Evolutionary conservation across 2,329 filamentous ascomycete genomes (phyloP).

Genomic region (Nothophoma quercina): DNA sequence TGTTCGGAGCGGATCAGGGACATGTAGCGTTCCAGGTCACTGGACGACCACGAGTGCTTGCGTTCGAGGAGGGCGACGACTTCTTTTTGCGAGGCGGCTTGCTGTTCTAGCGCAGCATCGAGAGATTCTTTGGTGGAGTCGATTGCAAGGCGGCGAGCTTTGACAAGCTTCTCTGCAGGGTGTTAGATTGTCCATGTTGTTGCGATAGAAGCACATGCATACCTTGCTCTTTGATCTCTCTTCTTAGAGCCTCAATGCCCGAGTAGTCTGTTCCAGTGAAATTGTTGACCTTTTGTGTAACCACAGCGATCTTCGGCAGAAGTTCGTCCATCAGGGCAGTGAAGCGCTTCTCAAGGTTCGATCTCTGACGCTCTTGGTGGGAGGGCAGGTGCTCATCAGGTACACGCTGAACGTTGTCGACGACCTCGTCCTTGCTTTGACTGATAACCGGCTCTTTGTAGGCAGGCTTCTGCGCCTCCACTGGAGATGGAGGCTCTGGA

Average conservation of each 20-base stretch:
- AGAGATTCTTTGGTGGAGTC: slow-evolving; percentile 77
- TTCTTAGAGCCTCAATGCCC: slow-evolving; percentile 85
- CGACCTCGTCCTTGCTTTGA: slow-evolving; percentile 20
- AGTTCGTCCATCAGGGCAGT: slow-evolving; percentile 84
- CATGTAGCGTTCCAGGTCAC: slow-evolving; percentile 94
- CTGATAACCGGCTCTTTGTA: slow-evolving; percentile 10
- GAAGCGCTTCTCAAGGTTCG: slow-evolving; percentile 67
- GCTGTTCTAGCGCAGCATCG: slow-evolving; percentile 81
- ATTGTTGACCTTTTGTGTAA: slow-evolving; percentile 88
- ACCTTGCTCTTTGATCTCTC: slow-evolving; percentile 74
- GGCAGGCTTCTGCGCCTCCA: slow-evolving; percentile 12
- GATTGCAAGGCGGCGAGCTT: slow-evolving; percentile 68
- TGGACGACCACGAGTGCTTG: slow-evolving; percentile 88
- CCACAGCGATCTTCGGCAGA: slow-evolving; percentile 82
- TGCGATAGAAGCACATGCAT: slow-evolving; percentile 28
- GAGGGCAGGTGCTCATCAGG: slow-evolving; percentile 59
- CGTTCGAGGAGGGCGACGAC: slow-evolving; percentile 92
- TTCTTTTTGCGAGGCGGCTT: slow-evolving; percentile 91
- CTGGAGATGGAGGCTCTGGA: slow-evolving; percentile 1
- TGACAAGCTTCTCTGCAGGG: slow-evolving; percentile 62
- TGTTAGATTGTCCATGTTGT: slow-evolving; percentile 11
- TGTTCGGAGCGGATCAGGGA: slow-evolving; percentile 91
- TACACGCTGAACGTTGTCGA: slow-evolving; percentile 42
- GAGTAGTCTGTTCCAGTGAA: slow-evolving; percentile 88
- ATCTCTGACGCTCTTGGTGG: slow-evolving; percentile 61